phyloP scores from a whole-genome alignment of 257 asterid genomes.

The Verbena officinalis region DNA sequence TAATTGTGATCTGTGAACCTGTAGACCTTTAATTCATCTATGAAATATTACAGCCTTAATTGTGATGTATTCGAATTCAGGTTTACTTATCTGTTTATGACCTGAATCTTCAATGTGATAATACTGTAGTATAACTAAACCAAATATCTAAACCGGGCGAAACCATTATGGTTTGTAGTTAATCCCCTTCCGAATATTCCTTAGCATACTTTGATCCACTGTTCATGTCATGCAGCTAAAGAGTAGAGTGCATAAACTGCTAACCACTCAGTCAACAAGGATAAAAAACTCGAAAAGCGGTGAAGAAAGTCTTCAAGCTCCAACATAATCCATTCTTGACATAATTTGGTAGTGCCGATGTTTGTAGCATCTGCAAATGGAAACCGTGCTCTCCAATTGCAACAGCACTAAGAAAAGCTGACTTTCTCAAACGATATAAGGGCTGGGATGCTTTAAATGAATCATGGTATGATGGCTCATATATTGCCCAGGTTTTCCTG shows the following conservation, averaged over 20 bases:
- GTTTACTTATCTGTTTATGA: too few relatives aligned
- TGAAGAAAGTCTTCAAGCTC: slow-evolving; percentile 41
- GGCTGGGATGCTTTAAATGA: background rate
- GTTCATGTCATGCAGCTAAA: slow-evolving; percentile 56
- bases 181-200: slow-evolving; percentile 1
- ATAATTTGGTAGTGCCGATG: slow-evolving; percentile 5
- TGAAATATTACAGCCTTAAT: too few relatives aligned
- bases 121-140: too few relatives aligned
- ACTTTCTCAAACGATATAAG: slow-evolving; percentile 1
- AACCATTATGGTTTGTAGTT: too few relatives aligned
- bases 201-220: slow-evolving; percentile 8
- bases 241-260: slow-evolving; percentile 69
- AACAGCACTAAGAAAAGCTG: background rate
- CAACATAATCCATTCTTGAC: slow-evolving; percentile 17
- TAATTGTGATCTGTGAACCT: background rate
- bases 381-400: background rate
- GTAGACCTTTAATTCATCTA: background rate
- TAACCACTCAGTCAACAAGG: slow-evolving; percentile 61
- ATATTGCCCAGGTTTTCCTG: background rate
- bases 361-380: background rate
- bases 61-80: too few relatives aligned
- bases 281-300: slow-evolving; percentile 39
- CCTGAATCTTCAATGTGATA: too few relatives aligned
- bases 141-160: too few relatives aligned
- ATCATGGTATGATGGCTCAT: background rate